phyloP scores from a whole-genome alignment of 2,329 filamentous ascomycete species.

The Neophaeococcomyces aloes region DNA sequence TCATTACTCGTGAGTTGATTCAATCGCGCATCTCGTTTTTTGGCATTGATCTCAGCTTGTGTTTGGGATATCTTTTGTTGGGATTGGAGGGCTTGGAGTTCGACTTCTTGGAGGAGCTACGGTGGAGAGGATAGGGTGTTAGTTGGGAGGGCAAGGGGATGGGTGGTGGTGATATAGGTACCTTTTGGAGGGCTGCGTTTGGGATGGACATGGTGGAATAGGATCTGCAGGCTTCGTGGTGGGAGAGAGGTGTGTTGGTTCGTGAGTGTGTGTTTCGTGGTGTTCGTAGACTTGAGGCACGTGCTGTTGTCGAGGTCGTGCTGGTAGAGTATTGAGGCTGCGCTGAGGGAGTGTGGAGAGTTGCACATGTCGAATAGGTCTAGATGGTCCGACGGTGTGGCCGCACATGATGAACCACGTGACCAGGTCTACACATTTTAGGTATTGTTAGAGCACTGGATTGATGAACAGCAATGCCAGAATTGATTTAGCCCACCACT shows the following conservation, averaged over 20 bases:
- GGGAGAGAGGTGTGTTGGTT: background rate
- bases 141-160: slow-evolving; percentile 6
- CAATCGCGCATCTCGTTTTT: slow-evolving; percentile 81
- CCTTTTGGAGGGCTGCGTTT: slow-evolving; percentile 90
- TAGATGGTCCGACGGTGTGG: too few relatives aligned
- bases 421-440: too few relatives aligned
- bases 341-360: too few relatives aligned
- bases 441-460: too few relatives aligned
- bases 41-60: slow-evolving; percentile 69
- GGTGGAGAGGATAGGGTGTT: too few relatives aligned
- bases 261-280: background rate
- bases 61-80: slow-evolving; percentile 88
- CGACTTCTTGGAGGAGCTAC: slow-evolving; percentile 85
- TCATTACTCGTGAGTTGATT: slow-evolving; percentile 79
- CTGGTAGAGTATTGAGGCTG: too few relatives aligned
- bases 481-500: too few relatives aligned
- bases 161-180: slow-evolving; percentile 28
- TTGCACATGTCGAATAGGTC: too few relatives aligned
- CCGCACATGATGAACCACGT: too few relatives aligned
- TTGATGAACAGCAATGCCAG: too few relatives aligned
- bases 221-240: background rate
- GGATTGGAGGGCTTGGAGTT: slow-evolving; percentile 74
- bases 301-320: too few relatives aligned
- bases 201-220: slow-evolving; percentile 68
- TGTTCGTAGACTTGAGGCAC: too few relatives aligned